These are phyloP conservation scores for Entomortierella beljakovae DNA, from an alignment of 192 early-diverging fungal species.

Conservation along the genomic window DNA sequence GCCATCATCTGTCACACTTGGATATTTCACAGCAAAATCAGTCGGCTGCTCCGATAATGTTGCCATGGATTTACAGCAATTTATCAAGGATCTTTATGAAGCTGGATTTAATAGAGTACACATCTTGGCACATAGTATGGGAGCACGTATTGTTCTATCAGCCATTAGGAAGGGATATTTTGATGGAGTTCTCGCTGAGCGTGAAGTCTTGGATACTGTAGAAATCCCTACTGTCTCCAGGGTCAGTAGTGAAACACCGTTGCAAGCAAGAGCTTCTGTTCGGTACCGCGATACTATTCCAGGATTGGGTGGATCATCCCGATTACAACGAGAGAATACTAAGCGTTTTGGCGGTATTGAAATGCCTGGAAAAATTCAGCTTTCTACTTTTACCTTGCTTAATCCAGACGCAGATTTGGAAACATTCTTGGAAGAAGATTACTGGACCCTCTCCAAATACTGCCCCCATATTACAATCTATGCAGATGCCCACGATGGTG, in stretches of 20 bases:
- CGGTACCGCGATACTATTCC: conserved; percentile 25
- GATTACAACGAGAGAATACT: too few species aligned
- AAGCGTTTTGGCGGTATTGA: conserved; percentile 7
- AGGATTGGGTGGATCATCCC: not conserved
- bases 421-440: conserved; percentile 45
- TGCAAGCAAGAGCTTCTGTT: conserved; percentile 4
- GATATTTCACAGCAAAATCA: conserved; percentile 47
- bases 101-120: conserved; percentile 52
- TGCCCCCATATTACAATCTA: conserved; percentile 54
- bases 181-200: conserved; percentile 29
- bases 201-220: conserved; percentile 11
- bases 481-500: conserved; percentile 51
- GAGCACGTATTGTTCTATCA: conserved; percentile 42
- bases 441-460: conserved; percentile 44
- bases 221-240: conserved; percentile 8
- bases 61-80: conserved; percentile 44
- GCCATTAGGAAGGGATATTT: conserved; percentile 44
- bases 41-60: conserved; percentile 42
- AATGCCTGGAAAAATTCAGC: conserved; percentile 15
- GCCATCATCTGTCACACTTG: conserved; percentile 47
- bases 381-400: conserved; percentile 48
- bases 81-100: conserved; percentile 44
- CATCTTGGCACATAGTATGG: conserved; percentile 55
- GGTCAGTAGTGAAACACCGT: conserved; percentile 3
- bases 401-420: conserved; percentile 51